phyloP scores from a whole-genome alignment of 1,284 basidiomycete species.

The Salmacisia buchloeana region DNA sequence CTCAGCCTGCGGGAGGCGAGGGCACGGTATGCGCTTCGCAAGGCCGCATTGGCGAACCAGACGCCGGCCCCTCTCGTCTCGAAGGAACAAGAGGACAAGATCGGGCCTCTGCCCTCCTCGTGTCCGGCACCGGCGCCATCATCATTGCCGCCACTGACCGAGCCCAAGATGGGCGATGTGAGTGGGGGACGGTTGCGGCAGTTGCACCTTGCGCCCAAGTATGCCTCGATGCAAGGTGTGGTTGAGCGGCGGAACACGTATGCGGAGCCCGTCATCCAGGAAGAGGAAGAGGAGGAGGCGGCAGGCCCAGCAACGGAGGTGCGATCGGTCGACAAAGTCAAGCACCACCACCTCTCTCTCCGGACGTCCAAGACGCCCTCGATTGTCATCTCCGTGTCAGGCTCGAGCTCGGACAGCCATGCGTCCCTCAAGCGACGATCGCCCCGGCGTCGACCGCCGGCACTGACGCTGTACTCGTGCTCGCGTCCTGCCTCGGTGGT shows the following conservation, averaged over 20 bases:
- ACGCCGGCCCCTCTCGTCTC: not conserved
- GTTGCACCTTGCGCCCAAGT: not conserved
- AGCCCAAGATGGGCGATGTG: not conserved
- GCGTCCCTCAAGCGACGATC: no score
- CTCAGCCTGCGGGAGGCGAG: not conserved
- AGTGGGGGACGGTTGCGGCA: not conserved
- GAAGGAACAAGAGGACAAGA: not conserved
- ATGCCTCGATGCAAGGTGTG: not conserved
- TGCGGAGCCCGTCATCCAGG: not conserved
- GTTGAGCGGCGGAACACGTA: not conserved
- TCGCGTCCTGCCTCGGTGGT: no score
- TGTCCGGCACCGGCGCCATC: not conserved
- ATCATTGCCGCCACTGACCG: not conserved
- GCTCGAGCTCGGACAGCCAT: conserved; percentile 1
- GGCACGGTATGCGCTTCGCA: not conserved
- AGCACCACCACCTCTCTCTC: not conserved
- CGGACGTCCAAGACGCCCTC: not conserved
- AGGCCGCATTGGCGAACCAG: not conserved
- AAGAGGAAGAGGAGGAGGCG: not conserved
- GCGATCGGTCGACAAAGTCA: no score
- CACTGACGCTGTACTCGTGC: not conserved
- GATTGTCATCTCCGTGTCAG: not conserved
- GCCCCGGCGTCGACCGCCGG: not conserved
- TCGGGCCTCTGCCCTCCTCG: not conserved
- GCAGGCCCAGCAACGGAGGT: not conserved